These are phyloP conservation scores for Plasmodium sp. DNA, from an alignment of 169 alveolate species.

Conservation along the genomic window DNA sequence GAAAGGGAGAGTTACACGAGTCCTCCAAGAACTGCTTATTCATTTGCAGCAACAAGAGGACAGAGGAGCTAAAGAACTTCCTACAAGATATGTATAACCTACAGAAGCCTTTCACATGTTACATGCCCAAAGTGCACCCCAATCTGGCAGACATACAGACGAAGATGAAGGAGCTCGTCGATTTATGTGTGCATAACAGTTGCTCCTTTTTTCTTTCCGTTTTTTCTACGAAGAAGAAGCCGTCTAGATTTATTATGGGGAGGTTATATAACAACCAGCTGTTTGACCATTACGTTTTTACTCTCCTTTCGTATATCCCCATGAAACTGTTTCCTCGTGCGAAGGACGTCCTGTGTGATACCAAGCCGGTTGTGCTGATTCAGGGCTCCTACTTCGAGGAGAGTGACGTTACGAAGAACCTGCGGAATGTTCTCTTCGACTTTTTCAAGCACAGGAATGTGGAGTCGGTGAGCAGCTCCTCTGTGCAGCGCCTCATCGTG, in stretches of 20 bases:
- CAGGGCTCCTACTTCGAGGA: constrained; percentile 40
- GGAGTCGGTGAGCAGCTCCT: background rate
- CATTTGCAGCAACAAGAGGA: constrained; percentile 41
- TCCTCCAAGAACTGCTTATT: constrained; percentile 33
- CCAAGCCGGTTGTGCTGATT: constrained; percentile 37
- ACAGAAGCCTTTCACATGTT: constrained; percentile 49
- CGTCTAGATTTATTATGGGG: constrained; percentile 43
- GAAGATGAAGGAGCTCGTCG: constrained; percentile 13
- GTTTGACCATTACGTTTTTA: constrained; percentile 18
- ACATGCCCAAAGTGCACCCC: constrained; percentile 43
- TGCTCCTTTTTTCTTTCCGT: constrained; percentile 43
- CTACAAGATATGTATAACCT: constrained; percentile 35
- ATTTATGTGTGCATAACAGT: constrained; percentile 39
- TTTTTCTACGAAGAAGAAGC: constrained; percentile 48
- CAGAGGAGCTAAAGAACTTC: constrained; percentile 16
- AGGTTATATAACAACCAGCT: constrained; percentile 32
- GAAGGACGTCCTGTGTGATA: constrained; percentile 16
- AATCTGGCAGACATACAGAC: constrained; percentile 1
- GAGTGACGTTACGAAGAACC: constrained; percentile 11
- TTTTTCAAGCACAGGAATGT: constrained; percentile 55
- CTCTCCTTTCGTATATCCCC: constrained; percentile 24
- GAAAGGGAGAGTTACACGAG: constrained; percentile 55
- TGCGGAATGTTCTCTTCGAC: constrained; percentile 28
- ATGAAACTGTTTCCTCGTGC: constrained; percentile 5
- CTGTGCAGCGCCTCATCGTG: constrained; percentile 27